Evolutionary conservation across 78 protist species (phyloP).

Genomic region (Dictyostelium firmibasis): DNA sequence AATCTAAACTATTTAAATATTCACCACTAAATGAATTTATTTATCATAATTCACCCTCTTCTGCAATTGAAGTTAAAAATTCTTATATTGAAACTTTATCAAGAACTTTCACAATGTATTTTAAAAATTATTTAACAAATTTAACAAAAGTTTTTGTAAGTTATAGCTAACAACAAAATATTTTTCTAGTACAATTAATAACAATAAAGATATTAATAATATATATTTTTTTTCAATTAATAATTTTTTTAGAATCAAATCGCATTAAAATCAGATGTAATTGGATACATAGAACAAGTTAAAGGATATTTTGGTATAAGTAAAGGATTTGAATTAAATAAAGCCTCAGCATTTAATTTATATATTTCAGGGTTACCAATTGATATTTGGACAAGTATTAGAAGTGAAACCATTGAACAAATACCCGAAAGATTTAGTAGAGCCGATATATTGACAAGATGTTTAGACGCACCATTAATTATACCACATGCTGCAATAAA

Average conservation of each 20-base stretch:
- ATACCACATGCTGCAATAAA: conserved; percentile 65
- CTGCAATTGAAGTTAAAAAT: conserved; percentile 45
- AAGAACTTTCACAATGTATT: conserved; percentile 32
- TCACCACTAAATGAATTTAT: conserved; percentile 44
- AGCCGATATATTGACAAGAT: conserved; percentile 30
- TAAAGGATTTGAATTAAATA: not conserved
- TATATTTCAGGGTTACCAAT: conserved; percentile 49
- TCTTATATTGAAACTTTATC: conserved; percentile 56
- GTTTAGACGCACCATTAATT: conserved; percentile 66
- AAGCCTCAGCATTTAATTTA: conserved; percentile 67
- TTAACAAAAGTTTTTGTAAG: conserved; percentile 55
- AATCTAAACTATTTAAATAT: conserved; percentile 53
- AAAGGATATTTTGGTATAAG: conserved; percentile 46
- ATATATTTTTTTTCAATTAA: no score
- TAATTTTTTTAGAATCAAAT: conserved; percentile 31
- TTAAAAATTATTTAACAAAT: conserved; percentile 23
- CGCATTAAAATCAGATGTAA: conserved; percentile 41
- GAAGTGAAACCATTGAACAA: conserved; percentile 27
- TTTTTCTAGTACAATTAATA: no score
- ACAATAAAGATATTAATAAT: no score
- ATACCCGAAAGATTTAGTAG: conserved; percentile 31
- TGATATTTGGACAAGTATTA: conserved; percentile 72
- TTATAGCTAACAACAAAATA: no score
- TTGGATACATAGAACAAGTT: conserved; percentile 17
- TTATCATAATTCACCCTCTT: conserved; percentile 38